phyloP scores from a whole-genome alignment of 164 flowering plant species.

The Santalum album region DNA sequence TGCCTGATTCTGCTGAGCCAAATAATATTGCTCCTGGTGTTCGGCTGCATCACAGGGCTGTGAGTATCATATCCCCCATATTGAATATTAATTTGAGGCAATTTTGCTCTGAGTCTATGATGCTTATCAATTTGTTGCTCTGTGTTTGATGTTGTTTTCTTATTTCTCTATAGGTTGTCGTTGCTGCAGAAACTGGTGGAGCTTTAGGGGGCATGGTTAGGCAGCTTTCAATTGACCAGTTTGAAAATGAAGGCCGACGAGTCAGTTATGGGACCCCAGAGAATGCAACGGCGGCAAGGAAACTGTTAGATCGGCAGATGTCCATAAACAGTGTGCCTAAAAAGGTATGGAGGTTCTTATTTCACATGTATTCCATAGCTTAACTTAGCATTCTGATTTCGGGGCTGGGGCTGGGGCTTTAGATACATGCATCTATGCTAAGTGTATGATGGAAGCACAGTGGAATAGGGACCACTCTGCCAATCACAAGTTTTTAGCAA shows the following conservation, averaged over 20 bases:
- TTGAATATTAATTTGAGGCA: constrained; percentile 1
- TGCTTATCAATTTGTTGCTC: constrained; percentile 1
- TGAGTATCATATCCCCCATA: constrained; percentile 30
- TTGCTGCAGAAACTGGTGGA: constrained; percentile 94
- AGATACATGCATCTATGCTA: too few species aligned
- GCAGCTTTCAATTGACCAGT: constrained; percentile 81
- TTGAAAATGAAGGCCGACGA: constrained; percentile 95
- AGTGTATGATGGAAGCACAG: too few species aligned
- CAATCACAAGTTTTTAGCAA: too few species aligned
- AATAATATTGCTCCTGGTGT: constrained; percentile 66
- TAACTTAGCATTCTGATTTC: not conserved
- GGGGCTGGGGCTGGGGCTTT: not conserved
- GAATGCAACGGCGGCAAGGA: constrained; percentile 94
- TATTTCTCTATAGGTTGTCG: constrained; percentile 52
- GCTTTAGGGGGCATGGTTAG: constrained; percentile 83
- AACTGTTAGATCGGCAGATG: constrained; percentile 89
- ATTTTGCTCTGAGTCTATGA: not conserved
- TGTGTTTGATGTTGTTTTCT: not conserved
- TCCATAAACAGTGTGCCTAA: constrained; percentile 97
- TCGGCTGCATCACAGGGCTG: constrained; percentile 91
- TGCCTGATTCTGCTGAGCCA: constrained; percentile 54
- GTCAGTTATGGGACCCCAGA: constrained; percentile 99
- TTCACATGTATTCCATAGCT: not conserved
- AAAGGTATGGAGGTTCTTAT: constrained; percentile 44
- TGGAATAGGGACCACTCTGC: too few species aligned